Evolutionary conservation across 352 stramenopile genomes (phyloP).

Genomic region (Phytophthora lateralis): DNA sequence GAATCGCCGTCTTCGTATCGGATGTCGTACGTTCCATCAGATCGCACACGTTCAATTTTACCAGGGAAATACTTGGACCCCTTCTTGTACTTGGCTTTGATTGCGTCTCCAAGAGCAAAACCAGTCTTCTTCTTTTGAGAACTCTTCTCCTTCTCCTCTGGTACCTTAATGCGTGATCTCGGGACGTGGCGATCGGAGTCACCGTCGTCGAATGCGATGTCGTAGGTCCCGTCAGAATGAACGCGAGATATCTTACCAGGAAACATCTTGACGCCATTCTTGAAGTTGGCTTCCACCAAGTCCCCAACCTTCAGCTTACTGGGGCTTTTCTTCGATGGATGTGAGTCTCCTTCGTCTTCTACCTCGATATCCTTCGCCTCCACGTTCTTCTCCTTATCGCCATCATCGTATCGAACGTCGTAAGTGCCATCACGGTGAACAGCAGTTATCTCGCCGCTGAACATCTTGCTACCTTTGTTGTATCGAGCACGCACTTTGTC

Average conservation of each 20-base stretch:
- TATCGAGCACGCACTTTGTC: constrained; percentile 52
- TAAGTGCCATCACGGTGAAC: constrained; percentile 58
- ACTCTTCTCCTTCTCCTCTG: constrained; percentile 3
- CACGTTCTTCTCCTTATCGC: constrained; percentile 47
- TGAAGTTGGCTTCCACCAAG: constrained; percentile 40
- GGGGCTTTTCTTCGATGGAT: neutral
- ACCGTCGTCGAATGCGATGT: constrained; percentile 57
- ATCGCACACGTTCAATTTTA: constrained; percentile 50
- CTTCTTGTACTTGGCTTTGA: constrained; percentile 55
- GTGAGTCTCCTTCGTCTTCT: neutral
- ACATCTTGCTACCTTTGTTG: constrained; percentile 47
- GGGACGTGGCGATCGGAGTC: constrained; percentile 51
- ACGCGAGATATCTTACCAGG: constrained; percentile 62
- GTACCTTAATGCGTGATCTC: constrained; percentile 29
- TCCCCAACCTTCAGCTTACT: constrained; percentile 33
- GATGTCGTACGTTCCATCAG: constrained; percentile 64
- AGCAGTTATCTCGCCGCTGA: constrained; percentile 36
- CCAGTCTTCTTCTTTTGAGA: constrained; percentile 21
- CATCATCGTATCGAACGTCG: constrained; percentile 69
- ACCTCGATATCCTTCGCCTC: constrained; percentile 42
- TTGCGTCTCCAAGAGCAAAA: constrained; percentile 42
- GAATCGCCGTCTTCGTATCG: constrained; percentile 52
- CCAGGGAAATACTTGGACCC: constrained; percentile 49
- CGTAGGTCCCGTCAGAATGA: constrained; percentile 58
- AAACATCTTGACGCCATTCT: constrained; percentile 50